Evolutionary conservation across 179 eudicot species (phyloP).

Genomic region (Carnegiea gigantea): DNA sequence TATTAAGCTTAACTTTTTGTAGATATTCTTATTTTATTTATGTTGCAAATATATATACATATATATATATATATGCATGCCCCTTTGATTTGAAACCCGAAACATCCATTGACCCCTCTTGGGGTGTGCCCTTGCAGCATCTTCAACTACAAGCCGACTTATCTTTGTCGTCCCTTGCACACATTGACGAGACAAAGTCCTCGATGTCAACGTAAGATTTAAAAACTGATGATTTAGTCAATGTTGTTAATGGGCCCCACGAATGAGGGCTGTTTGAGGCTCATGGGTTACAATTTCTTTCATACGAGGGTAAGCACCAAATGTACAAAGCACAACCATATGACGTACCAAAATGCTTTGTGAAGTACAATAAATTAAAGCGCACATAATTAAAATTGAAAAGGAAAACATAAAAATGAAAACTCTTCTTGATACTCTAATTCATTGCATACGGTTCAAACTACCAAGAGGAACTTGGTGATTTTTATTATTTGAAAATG

Average conservation of each 20-base stretch:
- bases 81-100: background rate
- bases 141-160: background rate
- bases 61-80: background rate
- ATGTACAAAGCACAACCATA: constrained; percentile 29
- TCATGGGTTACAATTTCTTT: constrained; percentile 6
- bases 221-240: background rate
- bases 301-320: constrained; percentile 23
- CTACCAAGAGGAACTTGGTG: background rate
- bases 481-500: too few relatives aligned
- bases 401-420: constrained; percentile 10
- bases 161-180: background rate
- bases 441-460: constrained; percentile 17
- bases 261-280: constrained; percentile 14
- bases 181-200: background rate
- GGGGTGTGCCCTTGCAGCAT: background rate
- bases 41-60: too few relatives aligned
- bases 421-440: constrained; percentile 12
- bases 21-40: too few relatives aligned
- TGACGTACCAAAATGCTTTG: constrained; percentile 24
- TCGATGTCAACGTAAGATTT: background rate
- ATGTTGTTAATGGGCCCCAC: background rate
- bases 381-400: background rate
- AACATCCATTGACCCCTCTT: background rate
- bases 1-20: too few relatives aligned
- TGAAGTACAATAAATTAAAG: background rate